Percentiles rank a stretch among this genome's conserved stretches.
Evolutionary conservation across 495 filamentous ascomycete genomes (phyloP).

Genomic region (Amniculicola lignicola): DNA sequence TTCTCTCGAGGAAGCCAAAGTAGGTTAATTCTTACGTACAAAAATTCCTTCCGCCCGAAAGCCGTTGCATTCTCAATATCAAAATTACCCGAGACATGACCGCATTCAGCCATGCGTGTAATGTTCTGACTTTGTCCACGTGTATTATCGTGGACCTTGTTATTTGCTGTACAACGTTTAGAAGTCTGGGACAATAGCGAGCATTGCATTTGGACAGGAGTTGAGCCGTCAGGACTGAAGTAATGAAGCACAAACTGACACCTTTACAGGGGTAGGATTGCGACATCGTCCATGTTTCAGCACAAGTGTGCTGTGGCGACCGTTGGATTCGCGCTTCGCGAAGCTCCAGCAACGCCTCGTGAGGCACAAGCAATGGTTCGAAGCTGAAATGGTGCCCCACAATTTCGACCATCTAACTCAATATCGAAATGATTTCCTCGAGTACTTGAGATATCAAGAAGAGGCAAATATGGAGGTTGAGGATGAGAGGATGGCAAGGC

Average conservation of each 20-base stretch:
- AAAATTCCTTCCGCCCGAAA: not conserved
- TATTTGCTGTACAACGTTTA: constrained; percentile 1
- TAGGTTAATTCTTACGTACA: constrained; percentile 23
- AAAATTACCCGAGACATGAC: not conserved
- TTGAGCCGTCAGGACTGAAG: too few relatives aligned
- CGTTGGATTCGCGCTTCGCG: constrained; percentile 23
- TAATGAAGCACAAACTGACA: constrained; percentile 9
- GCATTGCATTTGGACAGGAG: too few relatives aligned
- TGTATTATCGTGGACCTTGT: constrained; percentile 1
- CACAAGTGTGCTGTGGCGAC: constrained; percentile 15
- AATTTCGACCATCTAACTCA: constrained; percentile 8
- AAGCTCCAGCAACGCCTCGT: constrained; percentile 13
- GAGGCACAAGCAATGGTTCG: constrained; percentile 22
- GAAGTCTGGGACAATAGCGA: too few relatives aligned
- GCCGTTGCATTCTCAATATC: not conserved
- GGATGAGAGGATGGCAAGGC: constrained; percentile 13
- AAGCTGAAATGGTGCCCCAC: constrained; percentile 7
- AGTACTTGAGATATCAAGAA: constrained; percentile 10
- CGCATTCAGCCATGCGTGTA: not conserved
- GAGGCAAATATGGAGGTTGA: constrained; percentile 8
- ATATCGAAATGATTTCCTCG: constrained; percentile 11
- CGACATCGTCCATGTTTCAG: constrained; percentile 11
- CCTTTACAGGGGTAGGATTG: constrained; percentile 20
- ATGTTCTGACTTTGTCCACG: not conserved
- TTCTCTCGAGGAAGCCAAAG: constrained; percentile 16